Evolutionary conservation across 345 rosid species (phyloP).

Genomic region (Melaleuca alternifolia): DNA sequence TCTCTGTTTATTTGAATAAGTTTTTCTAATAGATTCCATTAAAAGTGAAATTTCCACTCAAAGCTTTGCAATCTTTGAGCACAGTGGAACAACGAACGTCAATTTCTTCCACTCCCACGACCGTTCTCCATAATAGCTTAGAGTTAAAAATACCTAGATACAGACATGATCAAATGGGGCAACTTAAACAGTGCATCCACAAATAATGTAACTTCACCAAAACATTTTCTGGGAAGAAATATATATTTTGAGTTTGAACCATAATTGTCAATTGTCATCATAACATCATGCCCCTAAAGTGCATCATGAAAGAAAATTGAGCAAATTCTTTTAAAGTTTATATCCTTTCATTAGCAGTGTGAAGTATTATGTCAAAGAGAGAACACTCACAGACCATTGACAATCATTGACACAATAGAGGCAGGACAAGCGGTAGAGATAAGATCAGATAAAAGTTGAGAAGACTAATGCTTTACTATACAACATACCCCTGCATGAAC

Average conservation of each 20-base stretch:
- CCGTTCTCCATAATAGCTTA: not conserved
- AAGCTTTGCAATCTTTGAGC: not conserved
- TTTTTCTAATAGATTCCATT: not conserved
- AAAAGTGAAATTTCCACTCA: not conserved
- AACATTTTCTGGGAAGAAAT: not conserved
- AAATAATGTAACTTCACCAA: not conserved
- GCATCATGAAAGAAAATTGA: not conserved
- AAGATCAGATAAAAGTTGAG: not conserved
- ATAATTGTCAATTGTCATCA: not conserved
- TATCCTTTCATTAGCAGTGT: not conserved
- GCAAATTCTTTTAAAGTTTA: not conserved
- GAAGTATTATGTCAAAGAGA: not conserved
- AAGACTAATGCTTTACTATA: not conserved
- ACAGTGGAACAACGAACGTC: not conserved
- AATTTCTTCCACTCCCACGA: not conserved
- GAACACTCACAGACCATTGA: not conserved
- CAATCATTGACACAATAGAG: not conserved
- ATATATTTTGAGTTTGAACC: not conserved
- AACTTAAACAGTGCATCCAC: not conserved
- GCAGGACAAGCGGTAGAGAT: not conserved
- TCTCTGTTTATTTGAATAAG: not conserved
- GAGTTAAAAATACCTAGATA: not conserved
- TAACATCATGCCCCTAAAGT: not conserved
- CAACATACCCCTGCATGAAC: constrained; percentile 53
- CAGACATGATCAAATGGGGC: not conserved